Base-by-base conservation (phyloP, 208 protist species). In the Leishmania martiniquensis region DNA sequence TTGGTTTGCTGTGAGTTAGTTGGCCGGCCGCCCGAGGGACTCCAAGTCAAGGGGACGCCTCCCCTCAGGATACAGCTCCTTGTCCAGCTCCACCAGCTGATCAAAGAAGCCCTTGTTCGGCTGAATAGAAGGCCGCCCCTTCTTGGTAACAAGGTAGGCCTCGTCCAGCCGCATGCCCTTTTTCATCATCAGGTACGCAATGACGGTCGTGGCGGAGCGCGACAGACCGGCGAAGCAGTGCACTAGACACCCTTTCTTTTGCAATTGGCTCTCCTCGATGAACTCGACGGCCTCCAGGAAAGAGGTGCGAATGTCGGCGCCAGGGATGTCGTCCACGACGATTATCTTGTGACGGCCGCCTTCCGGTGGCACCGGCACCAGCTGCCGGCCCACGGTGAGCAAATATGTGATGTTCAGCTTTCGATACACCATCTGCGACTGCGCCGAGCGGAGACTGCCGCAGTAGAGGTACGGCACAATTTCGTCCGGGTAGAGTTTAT, bases 161-260 rank as follows among this genome's bases (percentile, higher is more conserved):
- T 97, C 93, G 59, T 95, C 91, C n/a, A 97, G 68, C 10, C 93
- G 86, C 93, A 97, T 97, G n/a, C 85, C 78, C 76, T 86, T 85
- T 42, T 88, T 89, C 62, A 94, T 87, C 92, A 98, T 97, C 20
- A 98, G 78, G 70, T 97, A 98, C 12, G 93, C 93, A 85, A 96
- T 94, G 9, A 96, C 90, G 3, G 92, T 95, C 0, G 95, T 97
- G 12, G 93, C 95, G 6, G 93, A 97, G 42, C 95, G 91, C n/a
- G 92, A 96, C 39, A 98, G 85, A 7, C 95, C 95, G 57, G 95
- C 95, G 68, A 98, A 98, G 82, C 95, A 98, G 85, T 98, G 95
- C 42, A 98, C 93, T 0, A 98, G 76, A 76, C 93, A 96, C 45
- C 91, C 91, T 34, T 73, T 72, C 15, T 85, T 84, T 9, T 76